These are phyloP conservation scores for Cyberlindnera nakhonratchasimensis DNA, from an alignment of 805 yeast genomes.

Conservation along the genomic window DNA sequence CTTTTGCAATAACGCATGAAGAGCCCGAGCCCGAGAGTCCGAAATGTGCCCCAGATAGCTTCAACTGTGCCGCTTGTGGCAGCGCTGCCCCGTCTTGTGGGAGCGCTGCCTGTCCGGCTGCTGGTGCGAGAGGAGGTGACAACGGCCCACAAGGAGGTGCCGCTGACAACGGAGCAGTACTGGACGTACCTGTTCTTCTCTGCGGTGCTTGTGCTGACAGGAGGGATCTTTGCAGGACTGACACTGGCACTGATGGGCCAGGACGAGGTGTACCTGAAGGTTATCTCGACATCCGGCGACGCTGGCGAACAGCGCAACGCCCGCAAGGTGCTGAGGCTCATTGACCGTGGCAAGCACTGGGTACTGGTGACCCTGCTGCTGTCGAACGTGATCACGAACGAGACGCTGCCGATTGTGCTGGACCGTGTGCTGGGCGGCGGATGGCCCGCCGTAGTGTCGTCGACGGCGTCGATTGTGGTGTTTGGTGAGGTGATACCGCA, in stretches of 20 bases:
- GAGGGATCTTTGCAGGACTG: constrained; percentile 90
- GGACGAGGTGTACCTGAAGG: constrained; percentile 91
- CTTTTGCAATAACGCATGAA: background rate
- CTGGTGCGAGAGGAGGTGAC: constrained; percentile 6
- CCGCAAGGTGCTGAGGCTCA: constrained; percentile 61
- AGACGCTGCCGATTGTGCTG: constrained; percentile 88
- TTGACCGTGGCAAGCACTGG: constrained; percentile 92
- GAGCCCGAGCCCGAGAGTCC: constrained; percentile 6
- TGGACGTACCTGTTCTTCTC: constrained; percentile 42
- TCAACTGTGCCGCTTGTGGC: constrained; percentile 11
- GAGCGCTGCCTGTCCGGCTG: constrained; percentile 15
- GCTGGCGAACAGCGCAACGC: constrained; percentile 65
- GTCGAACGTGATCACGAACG: constrained; percentile 89
- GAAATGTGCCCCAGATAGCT: constrained; percentile 11
- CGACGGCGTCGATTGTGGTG: constrained; percentile 89
- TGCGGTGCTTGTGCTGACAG: constrained; percentile 59
- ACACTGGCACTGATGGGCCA: constrained; percentile 98
- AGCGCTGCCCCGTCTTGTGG: constrained; percentile 13
- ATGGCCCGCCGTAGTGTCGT: constrained; percentile 90
- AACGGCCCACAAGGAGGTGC: constrained; percentile 1
- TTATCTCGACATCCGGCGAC: constrained; percentile 85
- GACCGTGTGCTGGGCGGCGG: constrained; percentile 96
- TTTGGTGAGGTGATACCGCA: constrained; percentile 98
- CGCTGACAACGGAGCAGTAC: constrained; percentile 22
- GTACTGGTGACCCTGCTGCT: constrained; percentile 83